Conservation (phyloP, 352 stramenopile genomes). For the Phytopythium delawarense region DNA sequence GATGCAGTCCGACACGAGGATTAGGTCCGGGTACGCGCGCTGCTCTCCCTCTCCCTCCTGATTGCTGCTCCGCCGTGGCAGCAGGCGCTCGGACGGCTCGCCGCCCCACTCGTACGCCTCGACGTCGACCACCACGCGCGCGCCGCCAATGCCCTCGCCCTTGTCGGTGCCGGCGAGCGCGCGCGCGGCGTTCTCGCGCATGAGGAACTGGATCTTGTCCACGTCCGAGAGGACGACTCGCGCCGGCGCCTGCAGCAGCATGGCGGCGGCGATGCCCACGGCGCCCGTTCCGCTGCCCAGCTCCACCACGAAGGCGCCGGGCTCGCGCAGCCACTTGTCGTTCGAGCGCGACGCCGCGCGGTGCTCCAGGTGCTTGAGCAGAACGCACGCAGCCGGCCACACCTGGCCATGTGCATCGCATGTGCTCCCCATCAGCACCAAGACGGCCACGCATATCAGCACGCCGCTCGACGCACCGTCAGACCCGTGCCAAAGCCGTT, state of each 20-base stretch:
- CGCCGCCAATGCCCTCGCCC: not conserved
- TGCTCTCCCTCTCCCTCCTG: constrained; percentile 5
- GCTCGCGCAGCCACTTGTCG: constrained; percentile 7
- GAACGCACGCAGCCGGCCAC: constrained; percentile 76
- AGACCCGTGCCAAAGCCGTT: constrained; percentile 77
- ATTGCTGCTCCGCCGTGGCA: constrained; percentile 8
- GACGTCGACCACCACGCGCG: constrained; percentile 43
- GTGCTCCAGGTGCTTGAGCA: constrained; percentile 80
- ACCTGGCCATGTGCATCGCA: constrained; percentile 19
- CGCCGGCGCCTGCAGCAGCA: constrained; percentile 62
- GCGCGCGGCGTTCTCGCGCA: constrained; percentile 82
- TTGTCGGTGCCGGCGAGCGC: constrained; percentile 9
- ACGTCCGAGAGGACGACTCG: constrained; percentile 91
- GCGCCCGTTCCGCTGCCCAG: constrained; percentile 90
- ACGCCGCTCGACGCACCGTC: constrained; percentile 23
- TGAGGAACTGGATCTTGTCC: constrained; percentile 85
- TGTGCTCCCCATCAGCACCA: not conserved
- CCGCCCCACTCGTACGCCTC: constrained; percentile 90
- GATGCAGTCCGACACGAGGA: constrained; percentile 95
- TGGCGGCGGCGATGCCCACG: constrained; percentile 84
- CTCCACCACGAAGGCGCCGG: constrained; percentile 67
- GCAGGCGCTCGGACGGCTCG: constrained; percentile 25
- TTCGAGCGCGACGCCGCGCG: constrained; percentile 20
- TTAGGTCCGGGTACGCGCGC: constrained; percentile 49
- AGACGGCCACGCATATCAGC: not conserved